phyloP scores from a whole-genome alignment of 2,329 filamentous ascomycete species.

The Apiospora phragmitis region DNA sequence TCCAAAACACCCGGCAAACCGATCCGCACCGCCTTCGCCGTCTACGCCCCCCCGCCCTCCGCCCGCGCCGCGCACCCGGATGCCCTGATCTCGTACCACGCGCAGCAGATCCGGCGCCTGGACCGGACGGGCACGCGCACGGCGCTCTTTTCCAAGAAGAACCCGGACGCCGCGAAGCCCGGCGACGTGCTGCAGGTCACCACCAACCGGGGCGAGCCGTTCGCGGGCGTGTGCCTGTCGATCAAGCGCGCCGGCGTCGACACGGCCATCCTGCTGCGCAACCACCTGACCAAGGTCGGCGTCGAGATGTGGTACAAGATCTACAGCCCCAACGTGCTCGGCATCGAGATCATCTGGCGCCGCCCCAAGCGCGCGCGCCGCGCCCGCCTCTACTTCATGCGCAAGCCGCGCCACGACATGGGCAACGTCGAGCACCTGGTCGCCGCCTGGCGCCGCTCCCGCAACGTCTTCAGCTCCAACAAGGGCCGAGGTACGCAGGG shows the following conservation, averaged over 20 bases:
- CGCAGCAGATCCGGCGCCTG: slow-evolving; percentile 69
- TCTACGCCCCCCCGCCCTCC: slow-evolving; percentile 58
- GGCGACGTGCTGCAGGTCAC: slow-evolving; percentile 93
- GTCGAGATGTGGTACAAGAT: slow-evolving; percentile 99
- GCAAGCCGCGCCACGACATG: slow-evolving; percentile 83
- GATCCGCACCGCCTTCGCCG: slow-evolving; percentile 47
- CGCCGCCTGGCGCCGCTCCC: slow-evolving; percentile 51
- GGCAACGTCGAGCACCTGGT: slow-evolving; percentile 83
- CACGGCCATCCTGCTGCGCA: slow-evolving; percentile 82
- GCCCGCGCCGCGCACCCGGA: slow-evolving; percentile 59
- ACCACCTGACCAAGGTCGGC: slow-evolving; percentile 80
- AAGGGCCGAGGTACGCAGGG: slow-evolving; percentile 12
- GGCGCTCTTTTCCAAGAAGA: slow-evolving; percentile 75
- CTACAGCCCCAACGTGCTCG: slow-evolving; percentile 84
- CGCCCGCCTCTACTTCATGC: slow-evolving; percentile 88
- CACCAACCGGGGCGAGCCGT: slow-evolving; percentile 78
- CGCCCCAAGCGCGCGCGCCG: slow-evolving; percentile 81
- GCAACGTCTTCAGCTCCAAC: slow-evolving; percentile 38
- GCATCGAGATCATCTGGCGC: slow-evolving; percentile 91
- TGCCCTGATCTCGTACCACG: slow-evolving; percentile 67
- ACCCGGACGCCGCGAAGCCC: slow-evolving; percentile 75
- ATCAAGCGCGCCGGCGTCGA: slow-evolving; percentile 88
- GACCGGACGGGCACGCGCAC: slow-evolving; percentile 84
- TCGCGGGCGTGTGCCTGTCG: slow-evolving; percentile 83
- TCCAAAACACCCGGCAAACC: slow-evolving; percentile 30